phyloP scores from a whole-genome alignment of 805 yeast genomes.

The Candida namnaoensis region DNA sequence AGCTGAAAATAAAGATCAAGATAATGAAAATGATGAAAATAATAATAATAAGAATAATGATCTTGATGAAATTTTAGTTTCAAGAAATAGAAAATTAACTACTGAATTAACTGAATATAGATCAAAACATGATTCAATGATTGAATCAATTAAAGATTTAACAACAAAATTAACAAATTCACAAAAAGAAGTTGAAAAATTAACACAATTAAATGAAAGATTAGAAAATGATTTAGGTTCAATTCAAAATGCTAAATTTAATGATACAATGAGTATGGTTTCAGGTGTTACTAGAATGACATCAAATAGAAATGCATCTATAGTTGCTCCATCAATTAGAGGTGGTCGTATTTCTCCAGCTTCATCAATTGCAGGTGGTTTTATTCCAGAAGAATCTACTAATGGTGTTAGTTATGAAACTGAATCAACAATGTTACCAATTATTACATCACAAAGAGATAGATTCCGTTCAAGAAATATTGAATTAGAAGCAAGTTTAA shows the following conservation, averaged over 20 bases:
- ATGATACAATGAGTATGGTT: conserved; percentile 54
- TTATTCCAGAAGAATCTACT: conserved; percentile 26
- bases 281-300: conserved; percentile 44
- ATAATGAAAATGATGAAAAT: conserved; percentile 19
- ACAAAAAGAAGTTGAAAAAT: conserved; percentile 28
- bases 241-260: conserved; percentile 36
- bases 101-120: conserved; percentile 62
- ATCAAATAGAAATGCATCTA: conserved; percentile 17
- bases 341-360: conserved; percentile 39
- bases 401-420: conserved; percentile 8
- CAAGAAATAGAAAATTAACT: conserved; percentile 66
- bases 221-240: conserved; percentile 69
- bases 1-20: conserved; percentile 18
- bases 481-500: conserved; percentile 77
- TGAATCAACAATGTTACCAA: conserved; percentile 59
- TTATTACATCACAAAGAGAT: conserved; percentile 91
- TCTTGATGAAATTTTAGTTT: conserved; percentile 52
- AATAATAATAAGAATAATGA: conserved; percentile 8
- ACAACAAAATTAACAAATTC: conserved; percentile 25
- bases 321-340: conserved; percentile 8
- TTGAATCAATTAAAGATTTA: conserved; percentile 29
- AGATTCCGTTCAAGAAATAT: conserved; percentile 77
- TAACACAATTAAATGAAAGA: conserved; percentile 42
- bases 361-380: conserved; percentile 39
- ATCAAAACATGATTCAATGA: conserved; percentile 42